Base-by-base conservation (phyloP, 1,139 yeast species). In the Taphrina flavorubra region DNA sequence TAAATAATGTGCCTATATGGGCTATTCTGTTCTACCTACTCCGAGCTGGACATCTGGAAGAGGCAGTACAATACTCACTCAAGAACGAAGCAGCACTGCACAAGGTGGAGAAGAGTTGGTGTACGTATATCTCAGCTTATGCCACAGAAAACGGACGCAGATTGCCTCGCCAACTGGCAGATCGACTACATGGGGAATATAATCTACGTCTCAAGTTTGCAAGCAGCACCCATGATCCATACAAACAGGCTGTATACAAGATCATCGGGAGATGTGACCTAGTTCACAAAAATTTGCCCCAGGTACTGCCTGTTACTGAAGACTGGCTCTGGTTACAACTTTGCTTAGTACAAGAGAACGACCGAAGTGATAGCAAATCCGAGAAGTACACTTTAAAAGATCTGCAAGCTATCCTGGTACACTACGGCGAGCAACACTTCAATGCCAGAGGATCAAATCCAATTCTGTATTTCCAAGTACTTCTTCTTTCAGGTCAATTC, bases 251-350 rank as follows among this genome's bases (percentile, higher is more conserved):
- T 0, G 88, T 92, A 6, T 95, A 91, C 81, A 94, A 94, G 79
- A 84, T 94, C 46, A 84, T 94, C 71, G 99, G 99, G 11, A 88
- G 96, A 77, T 92, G 98, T 78, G 97, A 92, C 73, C 80, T 89
- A 72, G 81, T 87, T 10, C 86, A 88, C 74, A 90, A 90, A 76
- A 83, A 86, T n/a, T 83, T 92, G 68, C 95, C 97, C 2, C 81
- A 83, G 37, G 88, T 94, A 62, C 87, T 92, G 57, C 79, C 87
- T 59, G 90, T 96, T 71, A 85, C 92, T 66, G 99, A 94, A 77
- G 99, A 94, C 78, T 94, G 99, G 99, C 79, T 92, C 68, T 94
- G 99, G 99, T 85, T 90, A 76, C 97, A 94, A 78, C 83, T 94
- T 69, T 84, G 87, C 75, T 82, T 92, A 42, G 85, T 89, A 18